Evolutionary conservation across 2,329 filamentous ascomycete genomes (phyloP), one percentile per base, ranked within the genome.

Genomic region (Colletotrichum endophyticum): DNA sequence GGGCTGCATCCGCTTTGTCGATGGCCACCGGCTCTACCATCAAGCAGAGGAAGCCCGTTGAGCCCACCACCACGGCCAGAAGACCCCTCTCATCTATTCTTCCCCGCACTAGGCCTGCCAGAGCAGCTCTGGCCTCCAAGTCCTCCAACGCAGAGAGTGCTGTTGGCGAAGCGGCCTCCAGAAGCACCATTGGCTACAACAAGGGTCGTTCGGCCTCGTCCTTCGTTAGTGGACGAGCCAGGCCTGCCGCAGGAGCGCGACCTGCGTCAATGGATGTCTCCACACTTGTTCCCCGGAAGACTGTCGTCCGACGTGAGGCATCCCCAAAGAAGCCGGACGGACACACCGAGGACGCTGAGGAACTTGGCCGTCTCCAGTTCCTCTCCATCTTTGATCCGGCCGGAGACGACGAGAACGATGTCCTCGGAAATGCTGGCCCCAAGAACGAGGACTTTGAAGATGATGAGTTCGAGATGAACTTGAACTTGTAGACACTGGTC

Each of bases 171-270:
- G 91, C 91, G 8, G 92, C 92, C 8, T 98, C 96, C 3, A 92
- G 93, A 78, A 96, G 92, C 72, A 98, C 96, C 0, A 90, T 98
- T 57, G 96, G 96, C 19, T 98, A 98, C 83, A 95, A 91, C 72
- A 95, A 94, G 83, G 96, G 96, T 39, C 91, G 95, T 39, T 87
- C 87, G 6, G 87, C 89, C 6, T 89, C 88, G 2, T 88, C 88
- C 1, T 83, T 89, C 57, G 81, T 90, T 79, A 72, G 59, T 49
- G 67, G 70, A n/a, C 73, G 70, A 30, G 67, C 77, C 30, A 79
- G 75, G n/a, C 53, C 80, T 9, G 66, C 78, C 8, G 61, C 76
- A 36, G 72, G 72, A 66, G 73, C 28, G 70, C 75, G 57, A 64
- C 19, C 74, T 36, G 64, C 36, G 22, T 74, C 71, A 15, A 32